Conservation (phyloP, 1,284 basidiomycete species). For the Naganishia sp. region DNA sequence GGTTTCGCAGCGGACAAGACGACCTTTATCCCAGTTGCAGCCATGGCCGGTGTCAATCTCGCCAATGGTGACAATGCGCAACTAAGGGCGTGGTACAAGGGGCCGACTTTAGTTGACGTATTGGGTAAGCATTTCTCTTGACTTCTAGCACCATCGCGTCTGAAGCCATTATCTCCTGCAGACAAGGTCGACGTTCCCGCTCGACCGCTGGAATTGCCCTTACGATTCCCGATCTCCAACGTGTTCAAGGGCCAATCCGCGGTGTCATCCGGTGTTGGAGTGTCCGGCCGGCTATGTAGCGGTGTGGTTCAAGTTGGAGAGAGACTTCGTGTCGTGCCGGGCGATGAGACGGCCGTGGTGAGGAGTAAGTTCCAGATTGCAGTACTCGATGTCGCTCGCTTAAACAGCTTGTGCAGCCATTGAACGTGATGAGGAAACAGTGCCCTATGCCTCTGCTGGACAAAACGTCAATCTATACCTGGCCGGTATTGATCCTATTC, state of each 20-base stretch:
- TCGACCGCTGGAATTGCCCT: conserved; percentile 72
- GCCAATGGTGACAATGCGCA: conserved; percentile 59
- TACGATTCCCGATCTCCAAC: conserved; percentile 89
- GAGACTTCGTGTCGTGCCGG: conserved; percentile 78
- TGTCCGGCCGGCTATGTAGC: conserved; percentile 81
- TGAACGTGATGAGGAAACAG: conserved; percentile 74
- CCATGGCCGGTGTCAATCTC: conserved; percentile 88
- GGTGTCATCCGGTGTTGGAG: conserved; percentile 67
- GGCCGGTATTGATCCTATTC: conserved; percentile 78
- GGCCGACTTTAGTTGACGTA: conserved; percentile 78
- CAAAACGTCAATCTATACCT: conserved; percentile 84
- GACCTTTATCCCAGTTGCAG: conserved; percentile 84
- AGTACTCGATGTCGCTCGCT: neutral
- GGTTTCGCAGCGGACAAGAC: conserved; percentile 81
- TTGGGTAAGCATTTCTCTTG: conserved; percentile 62
- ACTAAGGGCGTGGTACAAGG: conserved; percentile 72
- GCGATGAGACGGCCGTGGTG: conserved; percentile 83
- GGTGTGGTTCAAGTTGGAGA: conserved; percentile 94
- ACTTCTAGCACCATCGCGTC: conserved; percentile 2
- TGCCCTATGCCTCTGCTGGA: conserved; percentile 87
- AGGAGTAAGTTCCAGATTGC: conserved; percentile 62
- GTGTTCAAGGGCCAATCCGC: conserved; percentile 88
- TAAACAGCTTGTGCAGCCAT: conserved; percentile 64
- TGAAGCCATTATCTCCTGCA: conserved; percentile 44
- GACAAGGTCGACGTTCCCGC: conserved; percentile 79